Evolutionary conservation across 345 rosid species (phyloP).

Genomic region (Corchorus capsularis): DNA sequence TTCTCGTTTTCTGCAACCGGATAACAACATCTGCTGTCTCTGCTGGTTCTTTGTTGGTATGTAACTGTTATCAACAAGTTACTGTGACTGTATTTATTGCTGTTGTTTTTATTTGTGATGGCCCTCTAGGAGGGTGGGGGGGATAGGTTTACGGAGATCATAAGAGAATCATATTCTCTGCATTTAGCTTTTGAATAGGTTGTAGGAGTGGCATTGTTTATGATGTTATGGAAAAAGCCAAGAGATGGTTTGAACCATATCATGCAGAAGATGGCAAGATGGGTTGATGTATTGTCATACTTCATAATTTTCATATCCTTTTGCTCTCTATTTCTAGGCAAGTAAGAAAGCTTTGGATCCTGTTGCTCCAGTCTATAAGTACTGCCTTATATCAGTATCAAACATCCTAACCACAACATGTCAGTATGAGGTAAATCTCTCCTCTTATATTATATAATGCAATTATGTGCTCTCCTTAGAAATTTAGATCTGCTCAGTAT

Average conservation of each 20-base stretch:
- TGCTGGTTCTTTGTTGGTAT: conserved; percentile 72
- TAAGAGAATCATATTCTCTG: background rate
- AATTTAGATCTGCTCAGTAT: background rate
- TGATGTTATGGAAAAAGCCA: background rate
- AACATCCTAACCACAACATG: conserved; percentile 92
- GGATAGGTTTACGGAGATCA: background rate
- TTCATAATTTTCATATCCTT: background rate
- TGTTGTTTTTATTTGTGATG: background rate
- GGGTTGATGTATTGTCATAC: background rate
- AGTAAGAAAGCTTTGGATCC: conserved; percentile 84
- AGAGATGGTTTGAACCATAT: background rate
- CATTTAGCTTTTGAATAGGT: background rate
- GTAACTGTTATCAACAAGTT: conserved; percentile 7
- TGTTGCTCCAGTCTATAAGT: conserved; percentile 90
- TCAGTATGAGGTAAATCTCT: conserved; percentile 77
- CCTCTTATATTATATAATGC: background rate
- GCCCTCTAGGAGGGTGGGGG: background rate
- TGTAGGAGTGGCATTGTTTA: background rate
- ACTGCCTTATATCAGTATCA: conserved; percentile 69
- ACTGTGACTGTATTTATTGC: background rate
- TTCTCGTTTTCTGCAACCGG: conserved; percentile 95
- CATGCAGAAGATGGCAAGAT: background rate
- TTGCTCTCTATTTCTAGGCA: conserved; percentile 45
- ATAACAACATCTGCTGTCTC: conserved; percentile 85
- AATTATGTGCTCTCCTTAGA: background rate